phyloP scores from a whole-genome alignment of 78 protist species.

The Dictyostelium intermedium region DNA sequence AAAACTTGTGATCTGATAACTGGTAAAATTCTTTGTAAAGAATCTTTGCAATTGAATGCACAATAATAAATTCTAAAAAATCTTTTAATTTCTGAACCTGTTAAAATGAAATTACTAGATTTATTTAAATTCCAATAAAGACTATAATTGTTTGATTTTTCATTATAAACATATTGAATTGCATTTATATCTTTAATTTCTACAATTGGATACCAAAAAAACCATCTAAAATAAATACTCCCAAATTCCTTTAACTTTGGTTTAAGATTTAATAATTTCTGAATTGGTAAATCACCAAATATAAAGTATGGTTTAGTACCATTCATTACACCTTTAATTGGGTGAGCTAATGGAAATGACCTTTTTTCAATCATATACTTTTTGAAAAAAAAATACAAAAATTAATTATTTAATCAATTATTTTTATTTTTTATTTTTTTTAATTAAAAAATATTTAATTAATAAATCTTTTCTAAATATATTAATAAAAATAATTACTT shows the following conservation, averaged over 20 bases:
- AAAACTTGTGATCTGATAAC: background rate
- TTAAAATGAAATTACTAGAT: background rate
- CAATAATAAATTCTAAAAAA: conserved; percentile 11
- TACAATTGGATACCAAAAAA: conserved; percentile 30
- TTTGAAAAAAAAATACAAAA: no score
- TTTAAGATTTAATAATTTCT: background rate
- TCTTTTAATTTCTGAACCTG: conserved; percentile 18
- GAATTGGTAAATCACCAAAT: conserved; percentile 18
- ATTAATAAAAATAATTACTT: background rate
- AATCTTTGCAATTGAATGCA: background rate
- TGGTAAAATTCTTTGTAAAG: background rate
- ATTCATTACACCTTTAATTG: conserved; percentile 63
- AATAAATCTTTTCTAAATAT: no score
- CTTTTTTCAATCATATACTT: background rate
- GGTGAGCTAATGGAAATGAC: conserved; percentile 5
- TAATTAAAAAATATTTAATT: no score
- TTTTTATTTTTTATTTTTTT: no score
- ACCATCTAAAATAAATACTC: conserved; percentile 36
- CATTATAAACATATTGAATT: conserved; percentile 16
- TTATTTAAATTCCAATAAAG: conserved; percentile 14
- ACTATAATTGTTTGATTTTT: background rate
- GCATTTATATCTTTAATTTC: conserved; percentile 19
- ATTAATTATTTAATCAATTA: no score
- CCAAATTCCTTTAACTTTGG: background rate
- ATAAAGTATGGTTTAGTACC: conserved; percentile 31